Evolutionary conservation across 306 rosid species (phyloP).

Genomic region (Potentilla sterilis): DNA sequence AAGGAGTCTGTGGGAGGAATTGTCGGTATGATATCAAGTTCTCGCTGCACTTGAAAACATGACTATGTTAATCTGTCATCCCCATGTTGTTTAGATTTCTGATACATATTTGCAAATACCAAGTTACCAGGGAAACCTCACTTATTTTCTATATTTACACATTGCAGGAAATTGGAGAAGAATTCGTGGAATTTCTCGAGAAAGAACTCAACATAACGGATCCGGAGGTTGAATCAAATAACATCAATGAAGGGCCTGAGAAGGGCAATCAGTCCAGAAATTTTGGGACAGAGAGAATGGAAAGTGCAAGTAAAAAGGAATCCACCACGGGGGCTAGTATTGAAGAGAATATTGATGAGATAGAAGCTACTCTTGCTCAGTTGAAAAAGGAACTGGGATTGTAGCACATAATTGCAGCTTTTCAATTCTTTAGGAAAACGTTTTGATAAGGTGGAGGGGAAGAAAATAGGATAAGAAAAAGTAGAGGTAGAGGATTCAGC

Average conservation of each 20-base stretch:
- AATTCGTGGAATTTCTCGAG: conserved; percentile 92
- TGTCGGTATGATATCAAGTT: conserved; percentile 49
- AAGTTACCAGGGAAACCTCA: conserved; percentile 9
- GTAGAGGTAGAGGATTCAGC: not conserved
- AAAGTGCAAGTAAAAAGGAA: conserved; percentile 28
- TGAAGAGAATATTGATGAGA: conserved; percentile 73
- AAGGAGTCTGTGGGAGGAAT: conserved; percentile 95
- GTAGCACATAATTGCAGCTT: conserved; percentile 31
- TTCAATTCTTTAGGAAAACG: not conserved
- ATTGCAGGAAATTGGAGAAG: conserved; percentile 96
- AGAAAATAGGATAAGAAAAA: not conserved
- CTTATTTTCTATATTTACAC: conserved; percentile 19
- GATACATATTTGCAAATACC: not conserved
- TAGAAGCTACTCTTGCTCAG: conserved; percentile 88
- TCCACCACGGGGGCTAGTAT: conserved; percentile 54
- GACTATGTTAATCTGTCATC: not conserved
- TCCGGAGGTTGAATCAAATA: conserved; percentile 33
- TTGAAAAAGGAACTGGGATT: conserved; percentile 88
- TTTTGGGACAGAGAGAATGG: conserved; percentile 33
- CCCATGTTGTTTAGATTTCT: not conserved
- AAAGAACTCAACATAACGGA: conserved; percentile 81
- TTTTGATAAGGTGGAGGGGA: not conserved
- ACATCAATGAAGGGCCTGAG: conserved; percentile 29
- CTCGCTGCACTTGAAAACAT: not conserved
- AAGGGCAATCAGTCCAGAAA: conserved; percentile 39